Evolutionary conservation across 1,284 basidiomycete genomes (phyloP).

Genomic region (Mycena citricolor): DNA sequence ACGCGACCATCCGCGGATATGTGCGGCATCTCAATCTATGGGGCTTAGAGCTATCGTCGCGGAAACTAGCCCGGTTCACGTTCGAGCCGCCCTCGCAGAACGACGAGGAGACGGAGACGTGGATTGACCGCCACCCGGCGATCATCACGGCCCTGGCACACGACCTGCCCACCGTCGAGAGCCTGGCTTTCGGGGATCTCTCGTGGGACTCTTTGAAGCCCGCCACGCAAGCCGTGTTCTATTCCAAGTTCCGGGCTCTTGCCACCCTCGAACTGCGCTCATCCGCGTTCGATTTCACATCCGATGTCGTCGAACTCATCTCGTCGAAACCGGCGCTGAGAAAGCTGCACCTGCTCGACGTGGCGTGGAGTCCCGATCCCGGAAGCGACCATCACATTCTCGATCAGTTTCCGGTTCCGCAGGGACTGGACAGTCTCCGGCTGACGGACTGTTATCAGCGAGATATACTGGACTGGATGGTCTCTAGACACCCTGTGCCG

Average conservation of each 20-base stretch:
- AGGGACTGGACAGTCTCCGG: constrained; percentile 14
- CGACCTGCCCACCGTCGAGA: constrained; percentile 11
- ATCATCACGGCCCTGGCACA: constrained; percentile 14
- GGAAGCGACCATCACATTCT: neutral
- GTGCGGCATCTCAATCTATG: constrained; percentile 12
- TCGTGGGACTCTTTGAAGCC: constrained; percentile 17
- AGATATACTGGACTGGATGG: constrained; percentile 26
- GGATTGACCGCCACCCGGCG: constrained; percentile 20
- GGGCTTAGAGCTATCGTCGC: constrained; percentile 4
- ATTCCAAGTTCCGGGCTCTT: constrained; percentile 12
- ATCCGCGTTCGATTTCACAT: constrained; percentile 18
- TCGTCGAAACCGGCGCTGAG: constrained; percentile 21
- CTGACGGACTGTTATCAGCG: constrained; percentile 27
- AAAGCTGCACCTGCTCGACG: constrained; percentile 20
- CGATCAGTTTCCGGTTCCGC: neutral
- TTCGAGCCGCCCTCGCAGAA: too few species aligned
- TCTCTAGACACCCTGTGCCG: constrained; percentile 19
- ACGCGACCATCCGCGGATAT: constrained; percentile 13
- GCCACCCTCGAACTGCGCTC: constrained; percentile 19
- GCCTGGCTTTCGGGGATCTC: constrained; percentile 20
- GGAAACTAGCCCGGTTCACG: constrained; percentile 8
- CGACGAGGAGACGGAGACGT: too few species aligned
- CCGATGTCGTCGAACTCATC: constrained; percentile 17
- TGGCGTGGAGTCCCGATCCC: constrained; percentile 16
- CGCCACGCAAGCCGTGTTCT: constrained; percentile 4